These are phyloP conservation scores for Globisporangium nagaii DNA, from an alignment of 352 stramenopile genomes.

Conservation along the genomic window DNA sequence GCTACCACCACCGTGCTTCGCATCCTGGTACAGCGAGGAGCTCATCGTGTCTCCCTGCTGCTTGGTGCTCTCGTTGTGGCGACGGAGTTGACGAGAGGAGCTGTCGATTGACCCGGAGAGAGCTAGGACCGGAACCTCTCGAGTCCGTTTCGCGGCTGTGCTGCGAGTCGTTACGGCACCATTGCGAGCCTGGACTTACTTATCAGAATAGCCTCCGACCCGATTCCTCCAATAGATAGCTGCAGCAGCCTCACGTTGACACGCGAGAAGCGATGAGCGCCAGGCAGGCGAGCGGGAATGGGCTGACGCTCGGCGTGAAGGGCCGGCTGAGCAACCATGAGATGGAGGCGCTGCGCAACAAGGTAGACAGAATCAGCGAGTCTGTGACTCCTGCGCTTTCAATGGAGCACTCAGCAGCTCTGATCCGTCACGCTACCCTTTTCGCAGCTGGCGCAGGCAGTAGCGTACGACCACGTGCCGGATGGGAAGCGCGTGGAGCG, in stretches of 20 bases:
- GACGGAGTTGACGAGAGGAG: neutral
- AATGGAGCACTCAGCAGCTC: no score
- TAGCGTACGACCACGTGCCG: constrained; percentile 48
- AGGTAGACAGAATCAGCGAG: no score
- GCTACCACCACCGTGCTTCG: neutral
- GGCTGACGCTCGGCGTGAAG: constrained; percentile 34
- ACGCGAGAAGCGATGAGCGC: neutral
- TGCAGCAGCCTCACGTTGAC: neutral
- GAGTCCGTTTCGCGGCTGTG: neutral
- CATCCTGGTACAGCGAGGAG: neutral
- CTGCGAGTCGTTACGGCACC: neutral
- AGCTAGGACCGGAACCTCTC: no score
- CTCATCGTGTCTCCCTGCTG: no score
- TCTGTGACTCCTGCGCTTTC: no score
- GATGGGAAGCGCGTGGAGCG: constrained; percentile 18
- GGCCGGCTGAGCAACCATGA: constrained; percentile 58
- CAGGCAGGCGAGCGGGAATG: neutral
- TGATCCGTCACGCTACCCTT: no score
- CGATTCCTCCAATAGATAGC: no score
- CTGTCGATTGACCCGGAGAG: no score
- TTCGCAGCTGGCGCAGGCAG: constrained; percentile 54
- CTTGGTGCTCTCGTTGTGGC: neutral
- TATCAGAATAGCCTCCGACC: no score
- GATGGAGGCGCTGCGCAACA: constrained; percentile 54
- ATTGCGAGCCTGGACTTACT: neutral